A percentile compares a stretch with the other conserved stretches of the same genome.
phyloP scores from a whole-genome alignment of 495 filamentous ascomycete genomes.

The Penicillium parvum region DNA sequence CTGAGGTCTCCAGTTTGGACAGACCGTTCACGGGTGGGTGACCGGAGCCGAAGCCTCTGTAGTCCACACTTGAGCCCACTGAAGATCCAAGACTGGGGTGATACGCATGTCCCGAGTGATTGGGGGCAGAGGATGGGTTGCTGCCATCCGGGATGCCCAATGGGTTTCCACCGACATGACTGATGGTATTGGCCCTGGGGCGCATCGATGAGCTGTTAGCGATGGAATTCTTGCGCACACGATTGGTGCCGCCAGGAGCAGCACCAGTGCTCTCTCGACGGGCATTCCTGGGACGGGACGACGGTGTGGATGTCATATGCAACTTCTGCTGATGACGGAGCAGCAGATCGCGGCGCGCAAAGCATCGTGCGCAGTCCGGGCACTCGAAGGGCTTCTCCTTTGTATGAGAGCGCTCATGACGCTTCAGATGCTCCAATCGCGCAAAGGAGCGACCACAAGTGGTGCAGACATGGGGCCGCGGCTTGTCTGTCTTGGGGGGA shows the following conservation, averaged over 20 bases:
- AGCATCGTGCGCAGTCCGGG: constrained; percentile 91
- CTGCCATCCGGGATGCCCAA: constrained; percentile 66
- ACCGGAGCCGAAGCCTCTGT: constrained; percentile 66
- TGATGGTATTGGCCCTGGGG: constrained; percentile 93
- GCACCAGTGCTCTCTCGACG: constrained; percentile 77
- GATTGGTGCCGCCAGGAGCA: constrained; percentile 60
- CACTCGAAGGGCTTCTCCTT: constrained; percentile 99
- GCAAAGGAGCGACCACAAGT: constrained; percentile 94
- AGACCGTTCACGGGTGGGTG: constrained; percentile 56
- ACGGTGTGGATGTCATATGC: constrained; percentile 91
- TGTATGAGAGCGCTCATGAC: constrained; percentile 96
- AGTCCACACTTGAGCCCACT: constrained; percentile 58
- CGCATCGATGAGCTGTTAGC: constrained; percentile 69
- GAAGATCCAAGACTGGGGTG: constrained; percentile 65
- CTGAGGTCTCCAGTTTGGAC: constrained; percentile 78
- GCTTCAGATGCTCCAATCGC: constrained; percentile 92
- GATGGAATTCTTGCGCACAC: constrained; percentile 89
- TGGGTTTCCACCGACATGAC: constrained; percentile 79
- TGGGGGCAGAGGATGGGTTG: constrained; percentile 51
- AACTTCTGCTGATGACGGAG: constrained; percentile 98
- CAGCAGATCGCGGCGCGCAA: constrained; percentile 88
- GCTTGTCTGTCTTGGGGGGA: constrained; percentile 93
- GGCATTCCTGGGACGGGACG: constrained; percentile 78
- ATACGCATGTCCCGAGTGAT: constrained; percentile 49
- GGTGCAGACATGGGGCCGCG: constrained; percentile 87